Base-by-base conservation (phyloP, 2,329 filamentous ascomycete species). In the Trichoderma citrinoviride region DNA sequence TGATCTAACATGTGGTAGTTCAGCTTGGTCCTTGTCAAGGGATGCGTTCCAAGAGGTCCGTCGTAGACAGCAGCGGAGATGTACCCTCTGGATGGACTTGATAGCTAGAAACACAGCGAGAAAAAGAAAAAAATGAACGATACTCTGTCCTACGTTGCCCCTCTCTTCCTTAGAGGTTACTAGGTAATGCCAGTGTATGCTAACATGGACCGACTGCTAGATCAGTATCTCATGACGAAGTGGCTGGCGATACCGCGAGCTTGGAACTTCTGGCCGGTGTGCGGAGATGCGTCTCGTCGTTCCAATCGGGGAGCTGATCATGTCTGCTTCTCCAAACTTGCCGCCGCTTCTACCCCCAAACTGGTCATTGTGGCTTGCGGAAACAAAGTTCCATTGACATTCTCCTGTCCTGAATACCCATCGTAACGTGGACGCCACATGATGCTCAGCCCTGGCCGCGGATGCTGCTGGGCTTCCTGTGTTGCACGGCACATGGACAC, bases 351-450 rank as follows among this genome's bases (percentile, higher is more conserved):
- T 27, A 17, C 19, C 19, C 19, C 29, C 37, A 23, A 23, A 46
- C 25, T 6, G 46, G 57, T 27, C 25, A 25, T 54, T 43, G 60
- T 37, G 58, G 49, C 60, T 46, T 54, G 15, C 50, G 40, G 23
- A n/a, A 61, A 46, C 40, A 54, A 62, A 54, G 25, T 54, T 27
- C n/a, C n/a, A 44, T 46, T 7, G 33, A 29, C 19, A 19, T 33
- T 33, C 43, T 50, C 41, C 29, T 46, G 60, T 40, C 49, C 44
- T n/a, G 60, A 27, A n/a, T 23, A 62, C 46, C 49, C 60, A 46
- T 46, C n/a, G 8, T 40, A 62, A 62, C 49, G 58, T 54, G 60
- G 61, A 47, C 52, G 61, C 52, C 52, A 55, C 61, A 50, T 56
- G 50, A 64, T 47, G 50, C 23, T 56, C 61, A 56, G 61, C 61